These are phyloP conservation scores for Torrubiella hemipterigena DNA, from an alignment of 2,329 filamentous ascomycete genomes.

Conservation along the genomic window DNA sequence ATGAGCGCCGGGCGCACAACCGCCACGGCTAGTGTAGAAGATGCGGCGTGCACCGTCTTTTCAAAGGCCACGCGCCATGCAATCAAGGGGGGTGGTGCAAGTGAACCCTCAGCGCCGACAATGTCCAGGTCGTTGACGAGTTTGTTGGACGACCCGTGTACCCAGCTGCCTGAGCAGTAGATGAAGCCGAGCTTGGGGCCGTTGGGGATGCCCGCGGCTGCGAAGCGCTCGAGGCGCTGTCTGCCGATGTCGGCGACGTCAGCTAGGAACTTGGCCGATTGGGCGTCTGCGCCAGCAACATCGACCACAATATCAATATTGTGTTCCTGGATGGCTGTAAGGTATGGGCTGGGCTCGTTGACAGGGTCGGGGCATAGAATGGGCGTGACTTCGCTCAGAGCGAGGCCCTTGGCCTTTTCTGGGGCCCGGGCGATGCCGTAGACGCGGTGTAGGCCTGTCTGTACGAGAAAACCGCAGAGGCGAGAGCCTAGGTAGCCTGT, in stretches of 20 bases:
- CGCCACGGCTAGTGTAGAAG: constrained; percentile 7
- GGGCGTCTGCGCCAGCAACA: constrained; percentile 3
- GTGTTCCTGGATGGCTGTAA: constrained; percentile 4
- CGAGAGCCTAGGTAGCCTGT: constrained; percentile 7
- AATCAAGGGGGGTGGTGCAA: constrained; percentile 2
- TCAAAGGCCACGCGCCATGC: constrained; percentile 7
- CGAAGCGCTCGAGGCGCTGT: constrained; percentile 5
- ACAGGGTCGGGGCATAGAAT: constrained; percentile 7
- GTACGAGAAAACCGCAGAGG: constrained; percentile 5
- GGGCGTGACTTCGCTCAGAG: constrained; percentile 6
- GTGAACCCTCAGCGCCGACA: constrained; percentile 1
- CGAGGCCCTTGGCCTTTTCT: constrained; percentile 6
- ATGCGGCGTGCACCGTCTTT: constrained; percentile 4
- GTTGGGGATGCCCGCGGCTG: constrained; percentile 2
- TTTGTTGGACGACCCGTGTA: constrained; percentile 5
- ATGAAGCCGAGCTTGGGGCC: constrained; percentile 8
- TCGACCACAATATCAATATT: constrained; percentile 7
- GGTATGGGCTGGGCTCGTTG: constrained; percentile 4
- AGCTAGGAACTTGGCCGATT: constrained; percentile 6
- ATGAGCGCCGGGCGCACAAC: constrained; percentile 7
- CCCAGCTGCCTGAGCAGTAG: constrained; percentile 8
- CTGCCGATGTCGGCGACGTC: constrained; percentile 4
- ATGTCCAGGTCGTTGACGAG: constrained; percentile 6
- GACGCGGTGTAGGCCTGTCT: constrained; percentile 6
- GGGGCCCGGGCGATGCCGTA: constrained; percentile 6